Evolutionary conservation across 495 filamentous ascomycete species (phyloP).

Genomic region (Parachaetomium inaequale): DNA sequence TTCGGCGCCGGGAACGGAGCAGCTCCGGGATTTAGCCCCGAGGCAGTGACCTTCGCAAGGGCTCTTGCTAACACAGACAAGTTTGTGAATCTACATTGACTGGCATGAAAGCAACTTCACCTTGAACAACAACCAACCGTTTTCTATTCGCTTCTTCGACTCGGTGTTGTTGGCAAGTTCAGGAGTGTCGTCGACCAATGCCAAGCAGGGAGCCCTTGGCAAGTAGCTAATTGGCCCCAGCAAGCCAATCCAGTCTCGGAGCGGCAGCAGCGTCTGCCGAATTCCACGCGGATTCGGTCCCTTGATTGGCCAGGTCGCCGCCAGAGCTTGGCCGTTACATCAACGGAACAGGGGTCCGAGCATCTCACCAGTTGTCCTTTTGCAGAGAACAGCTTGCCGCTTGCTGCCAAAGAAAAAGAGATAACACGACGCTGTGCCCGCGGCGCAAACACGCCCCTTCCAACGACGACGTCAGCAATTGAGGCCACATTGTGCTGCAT

Average conservation of each 20-base stretch:
- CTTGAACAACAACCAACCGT: no score
- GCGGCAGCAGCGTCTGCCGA: slow-evolving; percentile 4
- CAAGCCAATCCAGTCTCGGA: slow-evolving; percentile 4
- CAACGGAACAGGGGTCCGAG: slow-evolving; percentile 22
- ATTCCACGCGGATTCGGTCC: neutral
- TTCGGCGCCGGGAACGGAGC: slow-evolving; percentile 10
- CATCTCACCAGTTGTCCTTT: slow-evolving; percentile 37
- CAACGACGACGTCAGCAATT: slow-evolving; percentile 2
- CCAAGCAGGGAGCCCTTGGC: slow-evolving; percentile 13
- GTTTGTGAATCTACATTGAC: no score
- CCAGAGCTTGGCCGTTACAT: slow-evolving; percentile 19
- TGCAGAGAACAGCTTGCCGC: slow-evolving; percentile 31
- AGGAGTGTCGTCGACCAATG: neutral
- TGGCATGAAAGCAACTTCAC: neutral
- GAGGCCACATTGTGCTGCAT: neutral
- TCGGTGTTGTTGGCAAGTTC: neutral
- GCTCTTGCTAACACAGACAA: no score
- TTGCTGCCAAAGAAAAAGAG: slow-evolving; percentile 2
- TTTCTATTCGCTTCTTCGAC: no score
- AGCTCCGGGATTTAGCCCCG: neutral
- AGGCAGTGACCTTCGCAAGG: neutral
- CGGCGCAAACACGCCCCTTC: slow-evolving; percentile 4
- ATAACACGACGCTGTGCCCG: slow-evolving; percentile 11
- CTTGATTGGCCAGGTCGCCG: slow-evolving; percentile 19
- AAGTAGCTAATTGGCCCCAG: slow-evolving; percentile 15